A percentile compares a stretch with the other conserved stretches of the same genome.
These are phyloP conservation scores for Auxenochlorella protothecoides DNA, from an alignment of 139 green algal species.

Conservation along the genomic window DNA sequence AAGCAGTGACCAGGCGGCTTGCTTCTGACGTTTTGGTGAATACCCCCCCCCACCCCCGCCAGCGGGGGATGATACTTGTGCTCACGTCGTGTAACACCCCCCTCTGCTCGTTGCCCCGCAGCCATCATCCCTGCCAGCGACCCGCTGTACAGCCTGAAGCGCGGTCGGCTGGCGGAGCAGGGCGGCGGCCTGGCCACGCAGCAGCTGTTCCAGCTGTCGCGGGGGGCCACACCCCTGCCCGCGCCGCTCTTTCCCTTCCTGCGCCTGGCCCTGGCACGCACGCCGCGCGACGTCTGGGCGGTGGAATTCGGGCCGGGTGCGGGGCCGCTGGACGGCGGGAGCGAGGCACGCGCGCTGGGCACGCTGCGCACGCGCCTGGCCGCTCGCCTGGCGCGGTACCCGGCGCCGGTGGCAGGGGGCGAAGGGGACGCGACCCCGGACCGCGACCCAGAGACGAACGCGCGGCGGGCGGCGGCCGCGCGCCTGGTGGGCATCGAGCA, in stretches of 20 bases:
- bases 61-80: too few species aligned
- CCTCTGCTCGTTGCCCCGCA: background rate
- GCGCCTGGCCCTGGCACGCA: constrained; percentile 52
- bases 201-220: constrained; percentile 41
- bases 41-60: too few species aligned
- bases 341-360: background rate
- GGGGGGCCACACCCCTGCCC: constrained; percentile 32
- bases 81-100: background rate
- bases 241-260: constrained; percentile 67
- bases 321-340: background rate
- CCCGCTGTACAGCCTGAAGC: constrained; percentile 75
- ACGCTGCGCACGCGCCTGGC: too few species aligned
- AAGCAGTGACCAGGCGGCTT: too few species aligned
- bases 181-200: constrained; percentile 31
- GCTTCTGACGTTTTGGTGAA: too few species aligned
- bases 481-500: constrained; percentile 58
- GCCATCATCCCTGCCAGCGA: constrained; percentile 50
- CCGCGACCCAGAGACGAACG: constrained; percentile 25
- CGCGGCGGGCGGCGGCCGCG: constrained; percentile 51
- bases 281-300: constrained; percentile 23
- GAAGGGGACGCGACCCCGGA: constrained; percentile 57
- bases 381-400: background rate
- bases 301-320: constrained; percentile 15
- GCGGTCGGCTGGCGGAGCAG: constrained; percentile 44
- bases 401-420: constrained; percentile 24